Base-by-base conservation (phyloP, 768 basidiomycete species). In the Pleurotus platypus region DNA sequence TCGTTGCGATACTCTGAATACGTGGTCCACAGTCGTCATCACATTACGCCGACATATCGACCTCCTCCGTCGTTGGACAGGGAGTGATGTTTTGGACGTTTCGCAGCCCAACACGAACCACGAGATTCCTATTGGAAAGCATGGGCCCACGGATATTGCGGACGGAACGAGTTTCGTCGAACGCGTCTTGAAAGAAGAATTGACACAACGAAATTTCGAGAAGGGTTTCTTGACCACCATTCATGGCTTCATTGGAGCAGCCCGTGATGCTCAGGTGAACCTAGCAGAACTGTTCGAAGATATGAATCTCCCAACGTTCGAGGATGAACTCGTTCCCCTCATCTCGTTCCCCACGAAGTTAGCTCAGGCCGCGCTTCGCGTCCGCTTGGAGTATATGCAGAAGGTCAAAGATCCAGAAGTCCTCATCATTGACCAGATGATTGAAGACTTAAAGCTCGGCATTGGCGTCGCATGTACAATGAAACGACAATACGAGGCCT, bases 341-440 rank as follows among this genome's bases (percentile, higher is more conserved):
- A 95, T 97, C 59, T 89, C 92, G n/a, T 98, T 98, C 73, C 93
- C 97, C 5, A 96, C 94, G 18, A 89, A 91, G 66, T 86, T 99
- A 50, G 90, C 94, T 4, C 91, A 97, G 66, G 95, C 94, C 40
- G 87, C 88, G 57, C 79, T 99, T 57, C 91, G 89, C 48, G 85
- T 96, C 42, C 90, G 94, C 49, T 81, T 98, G 50, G 89, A 92
- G 62, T 92, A 93, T 65, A 90, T 94, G 20, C 83, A 85, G 69
- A 92, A 92, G 67, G 80, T 96, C 57, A 87, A 86, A 65, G 91
- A 95, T 57, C 94, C 94, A 1, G 92, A 91, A 57, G 78, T 90
- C 58, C 80, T 97, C 56, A 91, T 95, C 57, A 90, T 98, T 60
- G 92, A 97, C 70, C 94, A 97, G 70, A 89, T 96, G 78, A 86